phyloP scores from a whole-genome alignment of 345 rosid genomes.

The Hibiscus syriacus region DNA sequence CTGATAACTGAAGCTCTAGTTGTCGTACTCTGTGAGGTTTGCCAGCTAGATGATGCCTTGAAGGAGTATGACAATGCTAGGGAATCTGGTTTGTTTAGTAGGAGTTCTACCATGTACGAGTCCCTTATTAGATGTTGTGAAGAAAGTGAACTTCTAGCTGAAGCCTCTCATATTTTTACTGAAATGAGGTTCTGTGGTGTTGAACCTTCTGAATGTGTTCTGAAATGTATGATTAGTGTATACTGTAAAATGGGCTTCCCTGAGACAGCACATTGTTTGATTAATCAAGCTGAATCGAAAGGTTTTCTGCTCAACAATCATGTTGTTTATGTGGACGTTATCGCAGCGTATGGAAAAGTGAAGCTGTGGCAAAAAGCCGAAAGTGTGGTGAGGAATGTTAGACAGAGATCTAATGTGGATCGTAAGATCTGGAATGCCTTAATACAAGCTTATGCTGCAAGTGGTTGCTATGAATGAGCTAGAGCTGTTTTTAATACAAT shows the following conservation, averaged over 20 bases:
- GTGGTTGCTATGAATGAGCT: conserved; percentile 87
- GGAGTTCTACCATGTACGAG: conserved; percentile 57
- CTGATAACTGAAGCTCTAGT: conserved; percentile 62
- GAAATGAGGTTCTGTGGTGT: conserved; percentile 68
- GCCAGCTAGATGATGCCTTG: conserved; percentile 54
- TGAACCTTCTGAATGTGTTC: conserved; percentile 47
- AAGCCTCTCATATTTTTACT: conserved; percentile 79
- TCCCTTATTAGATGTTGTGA: conserved; percentile 64
- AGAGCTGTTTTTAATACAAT: conserved; percentile 88
- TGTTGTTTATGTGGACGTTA: conserved; percentile 44
- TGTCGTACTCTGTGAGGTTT: conserved; percentile 64
- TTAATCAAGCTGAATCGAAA: conserved; percentile 45
- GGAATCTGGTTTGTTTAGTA: conserved; percentile 33
- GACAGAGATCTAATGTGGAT: conserved; percentile 55
- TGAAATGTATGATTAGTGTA: conserved; percentile 42
- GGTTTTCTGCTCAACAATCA: conserved; percentile 43
- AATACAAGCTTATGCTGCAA: conserved; percentile 76
- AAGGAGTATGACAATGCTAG: conserved; percentile 47
- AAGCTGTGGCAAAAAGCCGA: conserved; percentile 89
- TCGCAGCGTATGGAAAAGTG: conserved; percentile 64
- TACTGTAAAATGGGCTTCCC: conserved; percentile 82
- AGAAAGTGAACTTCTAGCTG: conserved; percentile 45
- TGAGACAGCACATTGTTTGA: conserved; percentile 69
- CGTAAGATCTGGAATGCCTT: conserved; percentile 84
- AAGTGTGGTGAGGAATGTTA: conserved; percentile 63